These are phyloP conservation scores for Aspergillus sp. DNA, from an alignment of 2,329 filamentous ascomycete species.

Conservation along the genomic window DNA sequence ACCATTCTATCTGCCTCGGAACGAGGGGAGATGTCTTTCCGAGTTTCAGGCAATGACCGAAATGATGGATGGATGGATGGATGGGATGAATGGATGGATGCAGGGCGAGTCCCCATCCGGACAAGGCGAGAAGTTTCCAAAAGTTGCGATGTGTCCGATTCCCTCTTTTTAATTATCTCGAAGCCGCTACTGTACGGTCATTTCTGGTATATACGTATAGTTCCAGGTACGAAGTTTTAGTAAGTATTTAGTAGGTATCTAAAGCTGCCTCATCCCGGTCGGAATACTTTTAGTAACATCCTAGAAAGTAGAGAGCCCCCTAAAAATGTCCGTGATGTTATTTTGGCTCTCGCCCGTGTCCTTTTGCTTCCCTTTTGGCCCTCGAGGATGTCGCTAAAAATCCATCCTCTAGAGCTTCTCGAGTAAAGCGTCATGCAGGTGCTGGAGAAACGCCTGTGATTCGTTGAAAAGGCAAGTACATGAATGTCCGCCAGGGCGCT, in stretches of 20 bases:
- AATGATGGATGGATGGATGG: background rate
- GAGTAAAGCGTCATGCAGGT: slow-evolving; percentile 27
- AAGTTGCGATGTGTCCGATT: slow-evolving; percentile 8
- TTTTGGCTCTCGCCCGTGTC: slow-evolving; percentile 11
- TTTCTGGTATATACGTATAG: slow-evolving; percentile 13
- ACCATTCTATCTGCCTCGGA: background rate
- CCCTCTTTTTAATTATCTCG: slow-evolving; percentile 8
- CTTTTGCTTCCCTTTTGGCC: slow-evolving; percentile 11
- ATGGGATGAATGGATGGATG: background rate
- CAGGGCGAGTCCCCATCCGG: background rate
- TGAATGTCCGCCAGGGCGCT: slow-evolving; percentile 24
- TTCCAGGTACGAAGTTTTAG: slow-evolving; percentile 2
- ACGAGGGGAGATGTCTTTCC: slow-evolving; percentile 6
- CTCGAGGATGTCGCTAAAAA: background rate
- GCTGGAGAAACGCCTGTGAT: slow-evolving; percentile 19
- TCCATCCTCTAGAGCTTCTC: slow-evolving; percentile 20
- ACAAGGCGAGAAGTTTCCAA: background rate
- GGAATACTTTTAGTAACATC: slow-evolving; percentile 2
- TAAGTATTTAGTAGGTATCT: slow-evolving; percentile 11
- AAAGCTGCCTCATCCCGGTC: slow-evolving; percentile 1
- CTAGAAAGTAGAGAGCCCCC: background rate
- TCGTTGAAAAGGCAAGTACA: slow-evolving; percentile 20
- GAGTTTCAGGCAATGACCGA: slow-evolving; percentile 16
- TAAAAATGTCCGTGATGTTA: slow-evolving; percentile 8
- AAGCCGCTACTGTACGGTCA: slow-evolving; percentile 22